phyloP scores from a whole-genome alignment of 495 filamentous ascomycete species.

The Pseudomonodictys pantanalensis region DNA sequence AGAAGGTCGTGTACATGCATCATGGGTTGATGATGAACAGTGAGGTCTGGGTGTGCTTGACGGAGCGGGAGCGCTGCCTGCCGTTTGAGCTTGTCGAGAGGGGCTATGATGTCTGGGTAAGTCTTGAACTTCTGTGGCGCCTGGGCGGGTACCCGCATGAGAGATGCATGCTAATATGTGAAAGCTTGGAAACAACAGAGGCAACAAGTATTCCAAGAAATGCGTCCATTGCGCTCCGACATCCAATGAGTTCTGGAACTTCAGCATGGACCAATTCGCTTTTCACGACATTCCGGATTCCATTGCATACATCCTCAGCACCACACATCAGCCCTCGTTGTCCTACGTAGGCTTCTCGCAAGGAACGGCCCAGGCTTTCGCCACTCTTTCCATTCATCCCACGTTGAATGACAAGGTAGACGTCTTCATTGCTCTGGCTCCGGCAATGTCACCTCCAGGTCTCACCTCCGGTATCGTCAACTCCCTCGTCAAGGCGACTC shows the following conservation, averaged over 20 bases:
- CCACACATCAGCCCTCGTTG: conserved; percentile 77
- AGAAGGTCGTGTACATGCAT: conserved; percentile 90
- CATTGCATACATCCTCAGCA: conserved; percentile 84
- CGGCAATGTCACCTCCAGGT: conserved; percentile 94
- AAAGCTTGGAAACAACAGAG: conserved; percentile 89
- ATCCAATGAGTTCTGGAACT: conserved; percentile 85
- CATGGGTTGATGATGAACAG: conserved; percentile 98
- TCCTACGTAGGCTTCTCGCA: conserved; percentile 97
- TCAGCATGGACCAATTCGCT: conserved; percentile 96
- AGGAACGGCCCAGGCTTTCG: conserved; percentile 95
- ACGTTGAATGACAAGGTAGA: conserved; percentile 89
- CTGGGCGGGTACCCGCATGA: not conserved
- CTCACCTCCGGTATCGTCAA: conserved; percentile 84
- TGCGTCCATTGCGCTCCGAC: conserved; percentile 69
- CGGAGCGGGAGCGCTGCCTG: conserved; percentile 78
- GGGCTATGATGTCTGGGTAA: conserved; percentile 94
- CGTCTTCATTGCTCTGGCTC: conserved; percentile 95
- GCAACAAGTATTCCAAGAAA: conserved; percentile 99
- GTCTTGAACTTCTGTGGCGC: conserved; percentile 30
- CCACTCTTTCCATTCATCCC: conserved; percentile 89
- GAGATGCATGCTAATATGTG: conserved; percentile 5
- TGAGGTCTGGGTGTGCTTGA: conserved; percentile 94
- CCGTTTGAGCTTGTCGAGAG: conserved; percentile 87
- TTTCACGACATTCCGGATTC: conserved; percentile 96
- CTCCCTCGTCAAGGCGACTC: conserved; percentile 88